Evolutionary conservation across 106 monocot species (phyloP).

Genomic region (Phalaenopsis equestris): DNA sequence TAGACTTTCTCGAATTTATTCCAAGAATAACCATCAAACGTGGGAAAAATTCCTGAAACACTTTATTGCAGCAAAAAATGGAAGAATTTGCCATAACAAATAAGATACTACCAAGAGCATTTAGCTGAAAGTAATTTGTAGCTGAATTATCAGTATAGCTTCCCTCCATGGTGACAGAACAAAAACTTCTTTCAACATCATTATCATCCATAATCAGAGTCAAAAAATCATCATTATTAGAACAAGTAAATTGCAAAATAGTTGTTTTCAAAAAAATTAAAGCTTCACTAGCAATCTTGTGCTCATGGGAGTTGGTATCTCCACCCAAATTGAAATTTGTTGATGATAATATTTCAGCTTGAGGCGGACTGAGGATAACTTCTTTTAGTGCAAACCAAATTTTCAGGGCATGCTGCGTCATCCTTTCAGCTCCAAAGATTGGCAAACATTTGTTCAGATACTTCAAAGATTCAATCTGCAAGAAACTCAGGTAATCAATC

Average conservation of each 20-base stretch:
- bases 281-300: constrained; percentile 63
- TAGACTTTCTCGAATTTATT: constrained; percentile 14
- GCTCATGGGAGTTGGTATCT: constrained; percentile 29
- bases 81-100: constrained; percentile 47
- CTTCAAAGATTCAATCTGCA: constrained; percentile 93
- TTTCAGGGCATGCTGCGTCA: constrained; percentile 53
- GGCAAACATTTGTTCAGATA: constrained; percentile 68
- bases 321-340: constrained; percentile 10
- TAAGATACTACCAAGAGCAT: constrained; percentile 60
- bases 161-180: constrained; percentile 22
- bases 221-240: constrained; percentile 36
- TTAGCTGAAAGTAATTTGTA: constrained; percentile 30
- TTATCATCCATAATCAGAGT: constrained; percentile 58
- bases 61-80: constrained; percentile 43
- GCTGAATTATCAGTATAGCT: constrained; percentile 20
- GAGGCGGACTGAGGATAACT: constrained; percentile 33
- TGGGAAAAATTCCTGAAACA: constrained; percentile 57
- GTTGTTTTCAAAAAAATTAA: constrained; percentile 56
- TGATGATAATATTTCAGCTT: constrained; percentile 8
- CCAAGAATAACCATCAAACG: constrained; percentile 51
- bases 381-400: constrained; percentile 78
- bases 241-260: constrained; percentile 26
- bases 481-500: constrained; percentile 11
- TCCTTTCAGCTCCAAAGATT: constrained; percentile 58
- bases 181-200: constrained; percentile 46